Evolutionary conservation across 2,329 filamentous ascomycete species (phyloP).

Genomic region (Fusarium musae): DNA sequence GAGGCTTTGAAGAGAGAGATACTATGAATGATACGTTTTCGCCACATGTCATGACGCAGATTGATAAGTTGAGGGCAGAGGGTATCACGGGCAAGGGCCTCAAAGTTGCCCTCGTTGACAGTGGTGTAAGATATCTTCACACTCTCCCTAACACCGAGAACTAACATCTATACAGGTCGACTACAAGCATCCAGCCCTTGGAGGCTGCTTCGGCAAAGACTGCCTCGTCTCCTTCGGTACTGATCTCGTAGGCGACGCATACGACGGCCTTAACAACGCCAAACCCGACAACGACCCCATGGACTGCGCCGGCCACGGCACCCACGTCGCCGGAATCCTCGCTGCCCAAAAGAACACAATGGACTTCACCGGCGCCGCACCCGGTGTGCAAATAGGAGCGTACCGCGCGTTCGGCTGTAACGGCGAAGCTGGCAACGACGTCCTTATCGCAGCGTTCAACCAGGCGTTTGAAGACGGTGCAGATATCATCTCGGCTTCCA

Average conservation of each 20-base stretch:
- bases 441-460: slow-evolving; percentile 69
- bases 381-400: slow-evolving; percentile 64
- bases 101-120: slow-evolving; percentile 65
- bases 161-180: slow-evolving; percentile 57
- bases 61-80: slow-evolving; percentile 62
- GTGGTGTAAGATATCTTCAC: slow-evolving; percentile 56
- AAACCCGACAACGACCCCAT: slow-evolving; percentile 63
- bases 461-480: slow-evolving; percentile 69
- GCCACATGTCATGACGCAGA: slow-evolving; percentile 67
- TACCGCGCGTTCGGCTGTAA: slow-evolving; percentile 69
- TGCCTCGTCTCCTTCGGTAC: slow-evolving; percentile 68
- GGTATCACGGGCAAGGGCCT: slow-evolving; percentile 62
- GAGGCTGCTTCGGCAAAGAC: slow-evolving; percentile 70
- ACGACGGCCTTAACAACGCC: slow-evolving; percentile 54
- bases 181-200: slow-evolving; percentile 71
- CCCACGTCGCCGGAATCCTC: slow-evolving; percentile 71
- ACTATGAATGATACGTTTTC: slow-evolving; percentile 53
- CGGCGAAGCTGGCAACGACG: slow-evolving; percentile 62
- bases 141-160: rapidly evolving
- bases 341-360: slow-evolving; percentile 65
- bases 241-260: slow-evolving; percentile 68
- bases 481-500: slow-evolving; percentile 66
- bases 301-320: slow-evolving; percentile 69
- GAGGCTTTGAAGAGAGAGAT: slow-evolving; percentile 25
- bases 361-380: slow-evolving; percentile 68